Percentiles rank a stretch among this genome's conserved stretches.
Conservation (phyloP, 495 filamentous ascomycete genomes). For the Penicillium bovifimosum region DNA sequence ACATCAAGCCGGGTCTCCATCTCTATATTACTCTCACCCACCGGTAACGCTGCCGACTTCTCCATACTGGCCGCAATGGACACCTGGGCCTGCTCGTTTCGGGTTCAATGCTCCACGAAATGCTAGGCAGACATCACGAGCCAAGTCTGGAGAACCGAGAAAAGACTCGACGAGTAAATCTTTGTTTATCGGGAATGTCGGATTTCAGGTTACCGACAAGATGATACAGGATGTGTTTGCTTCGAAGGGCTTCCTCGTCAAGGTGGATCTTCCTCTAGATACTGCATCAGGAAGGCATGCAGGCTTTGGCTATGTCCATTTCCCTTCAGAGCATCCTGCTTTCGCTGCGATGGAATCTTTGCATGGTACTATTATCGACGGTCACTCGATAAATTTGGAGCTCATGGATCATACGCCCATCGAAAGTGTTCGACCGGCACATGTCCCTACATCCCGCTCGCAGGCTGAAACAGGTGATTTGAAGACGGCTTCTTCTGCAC, state of each 20-base stretch:
- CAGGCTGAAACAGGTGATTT: neutral
- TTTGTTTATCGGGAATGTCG: slow-evolving; percentile 88
- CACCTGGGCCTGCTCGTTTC: neutral
- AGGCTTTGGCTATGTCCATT: slow-evolving; percentile 89
- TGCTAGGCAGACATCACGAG: neutral
- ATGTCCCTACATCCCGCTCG: neutral
- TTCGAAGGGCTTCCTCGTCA: slow-evolving; percentile 61
- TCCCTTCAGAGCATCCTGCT: slow-evolving; percentile 70
- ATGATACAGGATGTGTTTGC: slow-evolving; percentile 70
- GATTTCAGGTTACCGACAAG: slow-evolving; percentile 73
- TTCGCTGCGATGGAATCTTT: slow-evolving; percentile 66
- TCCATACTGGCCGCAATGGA: neutral
- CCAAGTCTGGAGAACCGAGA: neutral
- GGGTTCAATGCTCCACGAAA: slow-evolving; percentile 3
- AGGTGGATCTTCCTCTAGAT: slow-evolving; percentile 82
- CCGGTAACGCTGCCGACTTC: neutral
- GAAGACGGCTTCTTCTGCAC: neutral
- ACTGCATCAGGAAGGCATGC: slow-evolving; percentile 72
- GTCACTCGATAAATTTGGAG: slow-evolving; percentile 83
- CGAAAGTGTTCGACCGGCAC: slow-evolving; percentile 8
- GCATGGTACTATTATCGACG: slow-evolving; percentile 70
- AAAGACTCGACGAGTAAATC: slow-evolving; percentile 56
- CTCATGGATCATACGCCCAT: slow-evolving; percentile 51
- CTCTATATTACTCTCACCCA: neutral
- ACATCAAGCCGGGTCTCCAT: slow-evolving; percentile 1